Percentiles rank a stretch among this genome's conserved stretches.
Evolutionary conservation across 768 basidiomycete genomes (phyloP).

Genomic region (Boletales sp.): DNA sequence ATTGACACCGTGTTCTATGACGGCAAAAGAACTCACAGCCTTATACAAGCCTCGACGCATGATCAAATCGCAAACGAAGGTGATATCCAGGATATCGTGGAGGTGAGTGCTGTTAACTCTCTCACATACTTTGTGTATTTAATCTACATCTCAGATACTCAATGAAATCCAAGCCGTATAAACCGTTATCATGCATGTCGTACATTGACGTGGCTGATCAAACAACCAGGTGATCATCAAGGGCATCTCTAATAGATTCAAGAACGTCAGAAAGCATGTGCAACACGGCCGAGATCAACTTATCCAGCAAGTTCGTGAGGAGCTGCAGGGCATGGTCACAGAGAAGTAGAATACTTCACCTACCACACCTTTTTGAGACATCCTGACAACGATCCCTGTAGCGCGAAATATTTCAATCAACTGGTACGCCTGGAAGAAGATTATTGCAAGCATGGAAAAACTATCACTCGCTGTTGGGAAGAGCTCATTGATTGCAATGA

Average conservation of each 20-base stretch:
- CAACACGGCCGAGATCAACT: conserved; percentile 44
- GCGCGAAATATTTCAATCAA: conserved; percentile 48
- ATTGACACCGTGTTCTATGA: not conserved
- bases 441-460: conserved; percentile 43
- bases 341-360: conserved; percentile 19
- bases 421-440: conserved; percentile 54
- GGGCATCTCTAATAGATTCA: conserved; percentile 47
- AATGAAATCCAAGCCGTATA: conserved; percentile 46
- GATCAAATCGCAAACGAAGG: conserved; percentile 4
- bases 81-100: conserved; percentile 37
- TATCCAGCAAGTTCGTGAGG: conserved; percentile 41
- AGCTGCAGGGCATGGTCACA: conserved; percentile 40
- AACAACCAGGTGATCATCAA: conserved; percentile 43
- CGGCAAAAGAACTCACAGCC: not conserved
- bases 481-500: conserved; percentile 40
- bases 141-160: conserved; percentile 37
- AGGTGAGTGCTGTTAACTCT: conserved; percentile 30
- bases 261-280: conserved; percentile 44
- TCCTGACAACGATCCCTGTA: conserved; percentile 21
- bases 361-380: not conserved
- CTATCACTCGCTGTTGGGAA: conserved; percentile 39
- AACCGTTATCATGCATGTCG: not conserved
- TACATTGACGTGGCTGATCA: conserved; percentile 13
- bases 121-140: not conserved
- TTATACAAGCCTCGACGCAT: not conserved